These are phyloP conservation scores for Petunia hybrid DNA, from an alignment of 305 asterid genomes.

Conservation along the genomic window DNA sequence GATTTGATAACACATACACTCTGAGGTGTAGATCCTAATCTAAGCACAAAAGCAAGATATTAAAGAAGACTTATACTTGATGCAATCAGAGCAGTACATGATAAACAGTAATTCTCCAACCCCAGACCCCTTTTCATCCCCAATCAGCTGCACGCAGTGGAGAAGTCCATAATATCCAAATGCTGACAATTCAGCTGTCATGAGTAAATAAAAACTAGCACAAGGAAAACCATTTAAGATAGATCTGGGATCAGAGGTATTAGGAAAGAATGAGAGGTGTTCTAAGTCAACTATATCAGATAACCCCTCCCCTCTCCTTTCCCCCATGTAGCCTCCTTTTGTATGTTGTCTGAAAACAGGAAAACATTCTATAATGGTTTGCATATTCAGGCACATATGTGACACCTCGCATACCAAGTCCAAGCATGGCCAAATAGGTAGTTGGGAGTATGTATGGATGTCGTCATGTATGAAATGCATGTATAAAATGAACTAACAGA, in stretches of 20 bases:
- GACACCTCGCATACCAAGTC: constrained; percentile 7
- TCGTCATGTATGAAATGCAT: constrained; percentile 16
- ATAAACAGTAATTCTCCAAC: background rate
- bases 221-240: background rate
- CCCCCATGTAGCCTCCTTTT: constrained; percentile 25
- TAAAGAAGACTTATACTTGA: background rate
- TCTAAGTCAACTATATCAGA: constrained; percentile 6
- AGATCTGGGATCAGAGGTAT: background rate
- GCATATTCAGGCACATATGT: background rate
- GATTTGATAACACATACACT: no score
- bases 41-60: background rate
- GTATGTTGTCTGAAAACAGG: background rate
- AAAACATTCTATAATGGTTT: constrained; percentile 2
- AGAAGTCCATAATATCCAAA: background rate
- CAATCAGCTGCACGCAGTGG: background rate
- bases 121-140: background rate
- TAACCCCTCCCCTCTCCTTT: constrained; percentile 21
- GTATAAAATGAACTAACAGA: constrained; percentile 30
- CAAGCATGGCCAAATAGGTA: constrained; percentile 26
- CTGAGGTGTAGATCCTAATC: background rate
- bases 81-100: background rate
- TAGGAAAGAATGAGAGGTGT: constrained; percentile 8
- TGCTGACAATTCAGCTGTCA: background rate
- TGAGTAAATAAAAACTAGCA: background rate
- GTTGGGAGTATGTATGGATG: background rate